phyloP scores from a whole-genome alignment of 2,329 filamentous ascomycete species.

The Achaetomium macrosporum region DNA sequence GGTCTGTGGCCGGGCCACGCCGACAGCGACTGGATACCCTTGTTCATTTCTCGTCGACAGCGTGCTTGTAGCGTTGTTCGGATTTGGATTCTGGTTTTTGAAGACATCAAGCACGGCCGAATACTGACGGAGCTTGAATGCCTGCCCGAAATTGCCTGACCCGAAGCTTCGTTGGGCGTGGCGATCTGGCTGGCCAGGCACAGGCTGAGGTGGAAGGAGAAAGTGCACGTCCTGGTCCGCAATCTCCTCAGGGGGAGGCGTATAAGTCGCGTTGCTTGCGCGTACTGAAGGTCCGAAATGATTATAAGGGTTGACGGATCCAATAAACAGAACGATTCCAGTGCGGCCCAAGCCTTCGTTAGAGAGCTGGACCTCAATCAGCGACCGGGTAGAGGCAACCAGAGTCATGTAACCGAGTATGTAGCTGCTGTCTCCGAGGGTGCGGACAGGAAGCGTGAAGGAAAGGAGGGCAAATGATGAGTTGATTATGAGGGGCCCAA shows the following conservation, averaged over 20 bases:
- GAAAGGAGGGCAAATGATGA: constrained; percentile 70
- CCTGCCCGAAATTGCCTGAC: constrained; percentile 37
- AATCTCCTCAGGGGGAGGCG: constrained; percentile 34
- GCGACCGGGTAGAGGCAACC: constrained; percentile 60
- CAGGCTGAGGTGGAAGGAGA: constrained; percentile 49
- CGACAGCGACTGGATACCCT: constrained; percentile 64
- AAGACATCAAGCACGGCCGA: constrained; percentile 59
- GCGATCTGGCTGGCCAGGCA: constrained; percentile 38
- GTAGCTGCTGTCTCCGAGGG: constrained; percentile 54
- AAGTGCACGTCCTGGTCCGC: constrained; percentile 48
- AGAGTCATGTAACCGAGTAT: constrained; percentile 81
- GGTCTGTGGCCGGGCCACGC: constrained; percentile 65
- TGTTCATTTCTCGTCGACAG: constrained; percentile 71
- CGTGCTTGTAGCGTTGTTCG: constrained; percentile 63
- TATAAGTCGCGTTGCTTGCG: constrained; percentile 43
- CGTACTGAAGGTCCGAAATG: constrained; percentile 45
- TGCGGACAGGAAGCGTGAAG: constrained; percentile 71
- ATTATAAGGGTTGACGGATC: constrained; percentile 62
- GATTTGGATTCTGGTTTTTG: constrained; percentile 39
- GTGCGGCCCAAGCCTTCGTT: constrained; percentile 64
- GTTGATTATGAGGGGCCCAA: constrained; percentile 72
- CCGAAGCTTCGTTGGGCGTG: constrained; percentile 41
- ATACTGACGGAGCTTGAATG: constrained; percentile 58
- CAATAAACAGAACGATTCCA: constrained; percentile 65
- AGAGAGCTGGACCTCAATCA: constrained; percentile 57